Evolutionary conservation across 306 rosid genomes (phyloP), one percentile per base, ranked within the genome.

Genomic region (Hylodesmum podocarpum): DNA sequence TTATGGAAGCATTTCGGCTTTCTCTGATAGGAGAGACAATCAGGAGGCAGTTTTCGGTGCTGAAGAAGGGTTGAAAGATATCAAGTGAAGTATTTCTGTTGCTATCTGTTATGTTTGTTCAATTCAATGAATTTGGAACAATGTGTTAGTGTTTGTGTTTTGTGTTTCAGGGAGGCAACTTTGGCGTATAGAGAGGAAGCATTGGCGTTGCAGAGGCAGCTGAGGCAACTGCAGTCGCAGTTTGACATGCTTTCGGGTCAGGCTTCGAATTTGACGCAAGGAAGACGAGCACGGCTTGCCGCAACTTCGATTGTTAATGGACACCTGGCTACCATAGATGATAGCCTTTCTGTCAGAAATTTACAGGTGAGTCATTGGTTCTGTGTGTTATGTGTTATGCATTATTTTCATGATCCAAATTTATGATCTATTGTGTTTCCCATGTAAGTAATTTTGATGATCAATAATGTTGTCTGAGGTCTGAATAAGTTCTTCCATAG

Each of bases 291-390:
- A 1, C 87, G 99, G 10, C 97, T 95, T 78, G 88, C 90, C 66
- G 97, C 99, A n/a, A 92, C 99, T 70, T 92, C 99, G 28, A 82
- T 83, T 71, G 93, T 95, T 73, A 95, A 87, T 27, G 99, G 99
- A 63, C 96, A 90, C 78, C 94, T 95, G 12, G 71, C 96, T 27
- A 79, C 83, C 0, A 81, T 92, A 55, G 99, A 92, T 62, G 97
- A 95, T 70, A 89, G 88, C 79, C 88, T 95, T 47, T 92, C 99
- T 1, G 97, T 88, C 0, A 88, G 97, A 81, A 95, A 95, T 87
- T 81, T 95, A 66, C 91, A 92, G 97, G 97, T 92, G 18, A 16
- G 67, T 36, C 6, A 15, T 3, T 59, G 28, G 8, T 18, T 61
- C 15, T 19, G 9, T 0, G 4, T 12, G 6, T 57, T 14, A 14